Evolutionary conservation across 345 rosid species (phyloP).

Genomic region (Ailanthus altissimus): DNA sequence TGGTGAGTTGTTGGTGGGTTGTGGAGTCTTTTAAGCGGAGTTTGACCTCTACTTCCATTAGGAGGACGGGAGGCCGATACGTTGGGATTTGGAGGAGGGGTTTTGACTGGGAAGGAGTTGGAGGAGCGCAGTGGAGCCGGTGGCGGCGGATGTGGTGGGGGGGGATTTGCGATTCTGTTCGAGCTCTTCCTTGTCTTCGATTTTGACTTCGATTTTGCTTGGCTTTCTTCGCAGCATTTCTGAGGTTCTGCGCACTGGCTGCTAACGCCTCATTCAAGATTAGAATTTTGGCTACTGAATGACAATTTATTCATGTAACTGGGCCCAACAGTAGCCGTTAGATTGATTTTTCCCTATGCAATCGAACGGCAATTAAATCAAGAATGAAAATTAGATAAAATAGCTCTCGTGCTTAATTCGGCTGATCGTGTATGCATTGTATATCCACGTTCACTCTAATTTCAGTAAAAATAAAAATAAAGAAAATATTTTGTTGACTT

Average conservation of each 20-base stretch:
- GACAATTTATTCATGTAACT: not conserved
- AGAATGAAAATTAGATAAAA: not conserved
- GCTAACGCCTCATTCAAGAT: not conserved
- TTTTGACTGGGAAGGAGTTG: constrained; percentile 57
- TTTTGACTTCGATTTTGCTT: constrained; percentile 71
- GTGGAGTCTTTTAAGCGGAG: constrained; percentile 54
- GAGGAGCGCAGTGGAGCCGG: constrained; percentile 51
- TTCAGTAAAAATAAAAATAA: no score
- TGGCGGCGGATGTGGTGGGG: constrained; percentile 29
- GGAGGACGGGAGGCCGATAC: constrained; percentile 63
- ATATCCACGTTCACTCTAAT: no score
- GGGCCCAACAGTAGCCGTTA: not conserved
- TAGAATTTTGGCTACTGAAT: not conserved
- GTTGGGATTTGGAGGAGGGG: constrained; percentile 57
- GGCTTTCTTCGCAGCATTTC: constrained; percentile 88
- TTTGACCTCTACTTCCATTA: constrained; percentile 88
- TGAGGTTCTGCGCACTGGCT: not conserved
- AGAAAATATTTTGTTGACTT: no score
- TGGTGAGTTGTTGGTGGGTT: constrained; percentile 46
- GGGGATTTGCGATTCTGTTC: constrained; percentile 65
- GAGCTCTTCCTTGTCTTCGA: constrained; percentile 87
- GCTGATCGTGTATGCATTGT: no score
- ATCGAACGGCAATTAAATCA: not conserved
- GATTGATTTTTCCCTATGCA: not conserved
- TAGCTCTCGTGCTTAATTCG: no score